Percentiles rank a stretch among this genome's conserved stretches.
Conservation (phyloP, 2,329 filamentous ascomycete genomes). For the Penicillium sp. region DNA sequence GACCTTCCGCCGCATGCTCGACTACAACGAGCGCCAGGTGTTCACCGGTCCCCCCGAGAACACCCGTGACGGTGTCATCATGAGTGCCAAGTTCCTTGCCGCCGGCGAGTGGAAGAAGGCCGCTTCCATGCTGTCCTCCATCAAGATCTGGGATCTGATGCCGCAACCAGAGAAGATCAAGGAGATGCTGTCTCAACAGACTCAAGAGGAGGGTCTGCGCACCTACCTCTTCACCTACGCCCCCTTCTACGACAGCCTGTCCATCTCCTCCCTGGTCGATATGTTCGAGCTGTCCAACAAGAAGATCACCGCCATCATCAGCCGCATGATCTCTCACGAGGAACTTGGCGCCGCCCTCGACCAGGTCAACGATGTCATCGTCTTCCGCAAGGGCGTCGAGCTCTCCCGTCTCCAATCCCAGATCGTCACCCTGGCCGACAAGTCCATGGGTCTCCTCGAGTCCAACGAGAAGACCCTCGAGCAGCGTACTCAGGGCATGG, state of each 20-base stretch:
- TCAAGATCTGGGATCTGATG: slow-evolving; percentile 99
- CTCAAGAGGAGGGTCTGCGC: slow-evolving; percentile 95
- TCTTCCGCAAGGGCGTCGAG: slow-evolving; percentile 99
- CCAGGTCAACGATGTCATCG: slow-evolving; percentile 94
- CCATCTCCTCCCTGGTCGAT: slow-evolving; percentile 75
- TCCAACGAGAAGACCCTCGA: slow-evolving; percentile 96
- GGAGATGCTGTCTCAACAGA: slow-evolving; percentile 94
- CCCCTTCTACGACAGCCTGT: slow-evolving; percentile 96
- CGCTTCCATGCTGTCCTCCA: slow-evolving; percentile 87
- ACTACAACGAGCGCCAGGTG: slow-evolving; percentile 99
- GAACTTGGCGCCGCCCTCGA: slow-evolving; percentile 94
- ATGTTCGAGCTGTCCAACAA: slow-evolving; percentile 95
- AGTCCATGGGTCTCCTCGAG: slow-evolving; percentile 94
- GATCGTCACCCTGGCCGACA: slow-evolving; percentile 90
- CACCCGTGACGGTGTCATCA: slow-evolving; percentile 98
- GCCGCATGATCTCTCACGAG: slow-evolving; percentile 99
- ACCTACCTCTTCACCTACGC: slow-evolving; percentile 99
- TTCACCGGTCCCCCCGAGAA: slow-evolving; percentile 99
- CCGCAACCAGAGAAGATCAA: slow-evolving; percentile 91
- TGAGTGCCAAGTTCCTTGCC: slow-evolving; percentile 93
- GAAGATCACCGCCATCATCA: slow-evolving; percentile 93
- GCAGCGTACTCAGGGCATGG: slow-evolving; percentile 92
- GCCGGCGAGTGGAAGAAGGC: slow-evolving; percentile 99
- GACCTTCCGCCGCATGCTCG: slow-evolving; percentile 97
- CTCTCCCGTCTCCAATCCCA: slow-evolving; percentile 93